Conservation (phyloP, 164 flowering plant genomes). For the Echeveria elegans region DNA sequence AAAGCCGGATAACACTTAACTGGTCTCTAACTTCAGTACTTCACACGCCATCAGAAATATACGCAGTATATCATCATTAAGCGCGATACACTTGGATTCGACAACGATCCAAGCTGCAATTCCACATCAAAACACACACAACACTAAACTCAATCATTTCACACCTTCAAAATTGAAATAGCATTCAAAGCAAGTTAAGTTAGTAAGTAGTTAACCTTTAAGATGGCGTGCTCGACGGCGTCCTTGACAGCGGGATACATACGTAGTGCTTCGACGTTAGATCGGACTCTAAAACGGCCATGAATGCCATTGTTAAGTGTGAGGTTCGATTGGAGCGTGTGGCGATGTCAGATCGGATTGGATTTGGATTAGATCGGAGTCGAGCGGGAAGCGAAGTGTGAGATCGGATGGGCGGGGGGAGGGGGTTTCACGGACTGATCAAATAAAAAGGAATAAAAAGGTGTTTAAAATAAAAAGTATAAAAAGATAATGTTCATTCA, state of each 20-base stretch:
- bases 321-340: background rate
- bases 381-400: background rate
- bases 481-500: too few relatives aligned
- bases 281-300: constrained; percentile 93
- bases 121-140: background rate
- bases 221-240: constrained; percentile 87
- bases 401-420: background rate
- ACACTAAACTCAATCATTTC: background rate
- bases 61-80: constrained; percentile 78
- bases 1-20: constrained; percentile 89
- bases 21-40: constrained; percentile 75
- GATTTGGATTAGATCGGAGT: background rate
- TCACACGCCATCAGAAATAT: constrained; percentile 95
- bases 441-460: too few relatives aligned
- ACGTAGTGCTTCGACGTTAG: constrained; percentile 92
- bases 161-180: too few relatives aligned
- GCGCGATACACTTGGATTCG: constrained; percentile 75
- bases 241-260: constrained; percentile 83
- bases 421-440: too few relatives aligned
- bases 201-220: constrained; percentile 42
- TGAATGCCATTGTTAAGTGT: constrained; percentile 50
- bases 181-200: background rate
- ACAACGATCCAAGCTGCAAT: constrained; percentile 74
- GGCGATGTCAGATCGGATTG: background rate
- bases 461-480: too few relatives aligned